Evolutionary conservation across 192 early-diverging fungal species (phyloP), one percentile per base, ranked within the genome.

Genomic region (Entophlyctis luteolus): DNA sequence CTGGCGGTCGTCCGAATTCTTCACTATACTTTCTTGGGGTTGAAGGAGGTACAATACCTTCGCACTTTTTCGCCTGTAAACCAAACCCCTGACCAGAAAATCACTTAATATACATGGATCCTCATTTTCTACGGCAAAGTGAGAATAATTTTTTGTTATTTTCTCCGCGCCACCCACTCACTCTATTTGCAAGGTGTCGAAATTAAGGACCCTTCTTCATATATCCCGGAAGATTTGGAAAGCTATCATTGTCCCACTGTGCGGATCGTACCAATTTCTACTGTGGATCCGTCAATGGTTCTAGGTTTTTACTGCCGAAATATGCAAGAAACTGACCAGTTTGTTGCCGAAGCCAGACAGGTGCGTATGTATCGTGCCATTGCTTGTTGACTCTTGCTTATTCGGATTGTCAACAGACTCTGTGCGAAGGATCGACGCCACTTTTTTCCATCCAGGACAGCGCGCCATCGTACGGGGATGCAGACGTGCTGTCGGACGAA

Each of bases 1-100:
- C 94, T 39, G 96, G 96, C 86, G 96, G 96, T 8, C 78, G 88
- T 47, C 96, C 96, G n/a, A 91, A 92, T 6, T 97, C 96, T 1
- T 95, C 94, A 0, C 75, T 92, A 48, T 98, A 91, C 74, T 96
- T 98, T 81, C 84, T 93, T 31, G 95, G 95, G 25, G 80, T 87
- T 38, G 87, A 93, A 77, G 90, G 88, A 77, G 76, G 63, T 70
- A 76, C 39, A 16, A 16, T 36, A 53, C 38, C 39, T 33, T 33
- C 31, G 32, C 28, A 10, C 16, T 32, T 10, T 1, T 14, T 47
- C 16, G 59, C 8, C 39, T 42, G n/a, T 42, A n/a, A 42, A 12
- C 39, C n/a, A 42, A 42, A 29, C 28, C 18, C 22, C 12, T 28
- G 8, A 14, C 34, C 66, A 87, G 88, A 77, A 27, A 79, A 88